Conservation (phyloP, 192 early-diverging fungal genomes). For the Irineochytrium annulatum region DNA sequence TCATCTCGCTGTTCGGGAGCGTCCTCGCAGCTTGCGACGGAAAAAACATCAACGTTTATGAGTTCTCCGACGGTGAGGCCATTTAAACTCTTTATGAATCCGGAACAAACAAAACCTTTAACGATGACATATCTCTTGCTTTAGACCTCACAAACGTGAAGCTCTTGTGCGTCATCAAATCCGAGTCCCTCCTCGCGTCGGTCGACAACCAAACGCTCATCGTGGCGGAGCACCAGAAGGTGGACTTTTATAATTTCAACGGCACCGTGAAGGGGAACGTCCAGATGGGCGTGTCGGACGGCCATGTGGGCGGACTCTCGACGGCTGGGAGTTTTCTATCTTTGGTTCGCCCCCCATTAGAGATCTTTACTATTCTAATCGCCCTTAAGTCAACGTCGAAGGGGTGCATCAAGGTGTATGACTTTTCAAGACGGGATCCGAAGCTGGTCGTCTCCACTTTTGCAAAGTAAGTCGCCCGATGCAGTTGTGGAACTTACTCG, state of each 20-base stretch:
- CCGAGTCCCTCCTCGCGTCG: conserved; percentile 21
- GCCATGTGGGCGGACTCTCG: no score
- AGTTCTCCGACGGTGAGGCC: conserved; percentile 31
- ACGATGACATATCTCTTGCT: no score
- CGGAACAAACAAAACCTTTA: no score
- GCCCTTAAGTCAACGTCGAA: conserved; percentile 23
- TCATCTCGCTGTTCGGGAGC: background rate
- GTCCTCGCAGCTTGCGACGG: conserved; percentile 40
- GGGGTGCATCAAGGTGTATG: conserved; percentile 35
- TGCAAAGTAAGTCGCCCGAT: conserved; percentile 6
- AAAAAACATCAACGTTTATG: conserved; percentile 29
- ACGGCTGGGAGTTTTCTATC: background rate
- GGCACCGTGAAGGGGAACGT: conserved; percentile 23
- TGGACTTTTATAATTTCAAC: conserved; percentile 31
- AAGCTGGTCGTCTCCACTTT: conserved; percentile 26
- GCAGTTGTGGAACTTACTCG: no score
- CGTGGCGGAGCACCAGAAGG: conserved; percentile 16
- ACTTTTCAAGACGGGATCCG: conserved; percentile 18
- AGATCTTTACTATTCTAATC: no score
- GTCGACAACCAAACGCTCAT: conserved; percentile 23
- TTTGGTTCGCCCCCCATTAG: no score
- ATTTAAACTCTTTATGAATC: background rate
- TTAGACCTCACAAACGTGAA: background rate
- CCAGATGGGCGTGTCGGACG: conserved; percentile 13
- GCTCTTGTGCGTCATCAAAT: conserved; percentile 10